Evolutionary conservation across 176 grass and related monocot species (phyloP), one percentile per base, ranked within the genome.

Genomic region (Dactylis glomerata): DNA sequence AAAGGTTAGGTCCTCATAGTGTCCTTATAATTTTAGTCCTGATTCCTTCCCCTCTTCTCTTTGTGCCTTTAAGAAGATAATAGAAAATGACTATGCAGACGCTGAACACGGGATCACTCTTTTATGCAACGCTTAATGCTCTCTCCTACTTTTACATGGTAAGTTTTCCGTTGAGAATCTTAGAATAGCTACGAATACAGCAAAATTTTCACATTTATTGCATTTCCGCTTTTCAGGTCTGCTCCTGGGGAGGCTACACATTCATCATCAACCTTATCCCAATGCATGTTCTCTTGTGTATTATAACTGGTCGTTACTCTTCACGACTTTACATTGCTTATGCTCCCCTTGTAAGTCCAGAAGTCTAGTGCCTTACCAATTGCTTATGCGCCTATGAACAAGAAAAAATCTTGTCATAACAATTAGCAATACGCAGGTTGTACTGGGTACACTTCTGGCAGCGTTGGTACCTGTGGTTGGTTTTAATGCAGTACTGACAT

Each of bases 251-350:
- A 89, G 97, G 97, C 24, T 99, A 99, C 79, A 99, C 97, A 84
- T 99, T 99, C 88, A 99, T 99, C 74, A 94, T 99, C 64, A 99
- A 99, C 87, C 93, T 99, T 80, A 99, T 99, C 74, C 97, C 97
- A 74, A 99, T 99, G 90, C 97, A 99, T 72, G 93, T 99, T 69
- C 90, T 99, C 14, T 66, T 99, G 70, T 99, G 97, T 75, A 94
- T 96, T 88, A 84, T 99, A 82, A 99, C 97, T 79, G 97, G 93
- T n/a, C 97, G 92, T 57, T 99, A 96, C 83, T 99, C 97, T 77
- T 88, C 92, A 34, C 92, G 97, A 7, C 93, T 99, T 64, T 99
- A 99, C 82, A 90, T 99, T 91, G 93, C 97, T 6, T 99, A 99
- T 88, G 91, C 93, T 70, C 97, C 97, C 78, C 90, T 99, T 86